Evolutionary conservation across 345 rosid species (phyloP), one percentile per base, ranked within the genome.

Genomic region (Passiflora organensis): DNA sequence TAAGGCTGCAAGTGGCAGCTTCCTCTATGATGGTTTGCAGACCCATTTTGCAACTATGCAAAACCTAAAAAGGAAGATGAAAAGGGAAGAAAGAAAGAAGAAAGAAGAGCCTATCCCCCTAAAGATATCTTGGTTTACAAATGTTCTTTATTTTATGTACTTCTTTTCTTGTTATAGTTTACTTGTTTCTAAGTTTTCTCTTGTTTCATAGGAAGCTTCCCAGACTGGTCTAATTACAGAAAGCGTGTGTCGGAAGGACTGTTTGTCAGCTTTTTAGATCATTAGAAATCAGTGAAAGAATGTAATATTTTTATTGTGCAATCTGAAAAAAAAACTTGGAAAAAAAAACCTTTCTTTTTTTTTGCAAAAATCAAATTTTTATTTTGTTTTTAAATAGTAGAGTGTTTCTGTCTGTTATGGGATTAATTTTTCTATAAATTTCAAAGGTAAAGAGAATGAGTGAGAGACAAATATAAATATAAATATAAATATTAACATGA

Each of bases 1-100:
- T 48, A 37, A 59, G 56, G 66, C 39, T 56, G 60, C 56, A 62
- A 53, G 42, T 42, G 63, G 63, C 73, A 51, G 73, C 67, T 57
- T 67, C 66, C 58, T 54, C 63, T 60, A 48, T 63, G 58, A 48
- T 58, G 63, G 65, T 60, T 50, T 55, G 50, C 56, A 55, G 55
- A 37, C 51, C 24, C 67, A 41, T 49, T 70, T 53, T 59, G 60
- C 52, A 64, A 58, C 59, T 64, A 54, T 67, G 66, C 68, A 38
- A 16, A 13, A 17, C 16, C 10, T 12, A 24, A 16, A 10, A 47
- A 0, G 0, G 1, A 0, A 17, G 17, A 44, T 2, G 17, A 0
- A 57, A 34, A 37, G 36, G 5, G 1, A n/a, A 50, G 10, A 39
- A 24, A 36, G 18, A 10, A 32, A 56, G 17, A 43, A 60, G 55